A percentile compares a stretch with the other conserved stretches of the same genome.
Evolutionary conservation across 2,329 filamentous ascomycete genomes (phyloP).

Genomic region (Arthrobotrys sphaeroides): DNA sequence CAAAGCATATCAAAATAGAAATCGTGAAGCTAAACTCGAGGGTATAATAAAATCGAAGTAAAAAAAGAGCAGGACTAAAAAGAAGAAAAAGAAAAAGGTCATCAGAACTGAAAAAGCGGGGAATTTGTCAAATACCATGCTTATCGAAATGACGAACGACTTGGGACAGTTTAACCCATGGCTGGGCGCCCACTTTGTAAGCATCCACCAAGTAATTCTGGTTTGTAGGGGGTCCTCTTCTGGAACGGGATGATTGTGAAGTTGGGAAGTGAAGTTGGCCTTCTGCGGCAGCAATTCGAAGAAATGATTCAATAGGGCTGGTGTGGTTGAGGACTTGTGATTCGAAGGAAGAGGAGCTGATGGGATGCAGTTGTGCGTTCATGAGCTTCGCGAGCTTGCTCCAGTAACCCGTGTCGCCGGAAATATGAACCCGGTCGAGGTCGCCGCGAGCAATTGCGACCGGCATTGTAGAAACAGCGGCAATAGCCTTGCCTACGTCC

Average conservation of each 20-base stretch:
- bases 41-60: constrained; percentile 11
- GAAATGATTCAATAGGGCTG: constrained; percentile 36
- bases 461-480: constrained; percentile 36
- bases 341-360: constrained; percentile 35
- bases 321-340: constrained; percentile 17
- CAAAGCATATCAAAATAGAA: constrained; percentile 1
- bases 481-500: constrained; percentile 50
- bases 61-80: constrained; percentile 13
- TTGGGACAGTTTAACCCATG: constrained; percentile 44
- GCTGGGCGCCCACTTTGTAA: constrained; percentile 5
- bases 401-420: constrained; percentile 43
- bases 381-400: constrained; percentile 43
- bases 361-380: constrained; percentile 2
- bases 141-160: constrained; percentile 50
- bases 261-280: constrained; percentile 49
- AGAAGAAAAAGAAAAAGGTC: constrained; percentile 5
- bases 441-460: constrained; percentile 11
- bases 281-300: constrained; percentile 46
- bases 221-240: constrained; percentile 12
- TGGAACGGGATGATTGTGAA: constrained; percentile 28
- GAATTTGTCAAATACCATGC: constrained; percentile 54
- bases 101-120: constrained; percentile 1
- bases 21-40: background rate
- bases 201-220: constrained; percentile 45
- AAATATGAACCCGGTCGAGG: constrained; percentile 37